Base-by-base conservation (phyloP, 2,329 filamentous ascomycete genomes). In the Penicillium sp. region DNA sequence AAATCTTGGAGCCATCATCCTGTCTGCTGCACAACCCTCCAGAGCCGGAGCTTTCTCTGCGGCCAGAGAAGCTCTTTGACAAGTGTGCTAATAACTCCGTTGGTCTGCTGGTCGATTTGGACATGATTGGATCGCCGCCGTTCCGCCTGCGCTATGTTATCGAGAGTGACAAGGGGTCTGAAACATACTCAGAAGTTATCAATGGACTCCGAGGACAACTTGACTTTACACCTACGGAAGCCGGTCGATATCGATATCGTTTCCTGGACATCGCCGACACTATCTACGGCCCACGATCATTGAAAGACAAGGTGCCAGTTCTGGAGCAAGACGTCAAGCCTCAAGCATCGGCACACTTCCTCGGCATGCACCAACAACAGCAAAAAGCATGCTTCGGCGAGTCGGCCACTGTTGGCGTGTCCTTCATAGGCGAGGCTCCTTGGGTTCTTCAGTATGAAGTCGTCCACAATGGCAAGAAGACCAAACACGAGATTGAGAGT, bases 71-170 rank as follows among this genome's bases (percentile, higher is more conserved):
- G 60, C 91, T 99, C 45, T 89, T 90, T 52, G 94, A 99, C 72
- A 96, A 95, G 69, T 99, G 94, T 70, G 93, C 92, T 35, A 91
- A 92, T 48, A 96, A 91, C 67, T 91, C 94, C 0, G 90, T 99
- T 60, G 94, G 94, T 42, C 81, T 99, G 55, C 84, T 88, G 11
- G 90, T 99, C 43, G 89, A 94, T 66, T 77, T 99, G 50, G 91
- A 97, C 68, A 80, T 99, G 40, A 88, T 93, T 26, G 94, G 94
- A 59, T 96, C 91, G 0, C 93, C 95, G 47, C 93, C 93, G 1
- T 99, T 99, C 74, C 79, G 80, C n/a, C 79, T 99, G 47, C 79
- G 80, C 21, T 99, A 97, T 70, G 86, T 86, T 45, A 81, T 91
- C 56, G 81, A 85, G 56, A 84, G 83, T 57, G 68, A 71, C 65